Conservation (phyloP, 2,329 filamentous ascomycete genomes). For the Zalaria obscura region DNA sequence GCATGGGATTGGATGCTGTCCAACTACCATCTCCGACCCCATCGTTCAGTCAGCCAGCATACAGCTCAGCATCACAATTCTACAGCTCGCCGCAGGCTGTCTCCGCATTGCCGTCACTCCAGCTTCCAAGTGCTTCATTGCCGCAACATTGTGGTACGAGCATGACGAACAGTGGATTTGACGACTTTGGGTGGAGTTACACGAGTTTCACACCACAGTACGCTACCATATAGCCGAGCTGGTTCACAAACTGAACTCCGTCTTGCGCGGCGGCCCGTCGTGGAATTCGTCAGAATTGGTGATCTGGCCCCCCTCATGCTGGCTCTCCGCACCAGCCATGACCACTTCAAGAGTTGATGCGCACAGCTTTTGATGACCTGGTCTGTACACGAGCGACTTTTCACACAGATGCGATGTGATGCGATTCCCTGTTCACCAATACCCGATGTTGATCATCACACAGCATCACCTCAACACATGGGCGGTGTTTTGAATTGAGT, state of each 20-base stretch:
- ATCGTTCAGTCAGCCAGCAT: conserved; percentile 65
- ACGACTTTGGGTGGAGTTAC: conserved; percentile 75
- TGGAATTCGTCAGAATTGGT: conserved; percentile 13
- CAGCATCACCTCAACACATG: conserved; percentile 20
- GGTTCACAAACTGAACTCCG: conserved; percentile 8
- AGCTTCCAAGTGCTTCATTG: conserved; percentile 68
- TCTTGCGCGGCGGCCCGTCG: background rate
- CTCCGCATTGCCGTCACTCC: conserved; percentile 60
- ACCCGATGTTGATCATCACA: conserved; percentile 25
- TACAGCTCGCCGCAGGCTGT: conserved; percentile 67
- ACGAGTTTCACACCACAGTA: conserved; percentile 63
- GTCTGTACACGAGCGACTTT: conserved; percentile 25
- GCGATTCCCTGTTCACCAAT: conserved; percentile 22
- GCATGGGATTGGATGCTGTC: conserved; percentile 59
- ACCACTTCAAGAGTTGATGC: conserved; percentile 18
- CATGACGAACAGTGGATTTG: conserved; percentile 45
- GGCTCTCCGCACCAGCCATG: conserved; percentile 7
- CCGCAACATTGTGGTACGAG: conserved; percentile 71
- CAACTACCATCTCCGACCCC: conserved; percentile 63
- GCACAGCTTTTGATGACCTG: conserved; percentile 21
- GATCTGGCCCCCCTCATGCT: conserved; percentile 27
- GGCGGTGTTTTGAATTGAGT: conserved; percentile 37
- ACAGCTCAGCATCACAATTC: conserved; percentile 48
- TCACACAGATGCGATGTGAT: conserved; percentile 22
- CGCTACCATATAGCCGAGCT: conserved; percentile 67